Evolutionary conservation across 768 basidiomycete genomes (phyloP).

Genomic region (Kwoniella sp.): DNA sequence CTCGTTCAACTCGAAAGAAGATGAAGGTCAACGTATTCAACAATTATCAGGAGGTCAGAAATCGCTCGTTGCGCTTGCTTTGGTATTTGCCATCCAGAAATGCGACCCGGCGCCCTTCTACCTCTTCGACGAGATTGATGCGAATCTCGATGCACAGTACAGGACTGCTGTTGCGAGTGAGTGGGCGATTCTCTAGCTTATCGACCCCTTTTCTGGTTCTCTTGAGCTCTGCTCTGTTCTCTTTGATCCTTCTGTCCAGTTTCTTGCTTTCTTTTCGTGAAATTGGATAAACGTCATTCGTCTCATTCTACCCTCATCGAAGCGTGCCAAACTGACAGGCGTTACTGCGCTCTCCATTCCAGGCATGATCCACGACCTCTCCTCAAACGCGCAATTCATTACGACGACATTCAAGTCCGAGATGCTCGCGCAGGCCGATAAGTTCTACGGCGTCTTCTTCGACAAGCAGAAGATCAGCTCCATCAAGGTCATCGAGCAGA

Average conservation of each 20-base stretch:
- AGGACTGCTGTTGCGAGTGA: slow-evolving; percentile 92
- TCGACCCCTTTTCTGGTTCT: too few species aligned
- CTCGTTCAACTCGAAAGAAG: slow-evolving; percentile 97
- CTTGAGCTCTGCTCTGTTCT: too few species aligned
- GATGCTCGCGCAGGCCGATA: slow-evolving; percentile 92
- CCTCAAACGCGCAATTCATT: slow-evolving; percentile 89
- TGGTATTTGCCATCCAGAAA: slow-evolving; percentile 98
- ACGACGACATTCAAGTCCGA: slow-evolving; percentile 98
- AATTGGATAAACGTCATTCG: too few species aligned
- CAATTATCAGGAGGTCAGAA: slow-evolving; percentile 98
- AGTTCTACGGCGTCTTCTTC: slow-evolving; percentile 96
- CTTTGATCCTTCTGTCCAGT: too few species aligned
- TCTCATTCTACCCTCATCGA: too few species aligned
- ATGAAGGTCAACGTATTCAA: slow-evolving; percentile 94
- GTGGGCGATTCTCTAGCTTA: slow-evolving; percentile 47
- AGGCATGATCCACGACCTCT: slow-evolving; percentile 93
- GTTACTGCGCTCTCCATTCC: background rate
- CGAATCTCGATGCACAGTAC: slow-evolving; percentile 95
- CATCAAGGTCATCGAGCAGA: slow-evolving; percentile 80
- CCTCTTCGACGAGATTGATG: slow-evolving; percentile 99
- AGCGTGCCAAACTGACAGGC: background rate
- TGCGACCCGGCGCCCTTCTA: slow-evolving; percentile 99
- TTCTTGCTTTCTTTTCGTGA: too few species aligned
- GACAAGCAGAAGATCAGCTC: slow-evolving; percentile 93
- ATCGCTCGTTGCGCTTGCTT: slow-evolving; percentile 88